Conservation (phyloP, 1,139 yeast species). For the Pichia sp. region DNA sequence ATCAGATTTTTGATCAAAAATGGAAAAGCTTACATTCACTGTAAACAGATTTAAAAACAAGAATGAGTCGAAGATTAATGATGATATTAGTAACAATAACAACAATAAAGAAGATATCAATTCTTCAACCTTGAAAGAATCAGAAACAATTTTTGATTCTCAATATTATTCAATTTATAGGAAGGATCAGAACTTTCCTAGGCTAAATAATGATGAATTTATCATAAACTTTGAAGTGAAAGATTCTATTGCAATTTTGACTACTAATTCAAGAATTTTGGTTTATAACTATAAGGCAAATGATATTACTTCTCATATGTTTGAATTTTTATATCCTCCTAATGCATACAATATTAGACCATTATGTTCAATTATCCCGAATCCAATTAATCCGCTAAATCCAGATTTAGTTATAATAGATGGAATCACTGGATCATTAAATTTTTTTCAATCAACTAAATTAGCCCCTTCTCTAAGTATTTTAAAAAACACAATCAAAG, state of each 20-base stretch:
- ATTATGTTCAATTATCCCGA: slow-evolving; percentile 59
- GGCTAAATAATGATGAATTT: slow-evolving; percentile 16
- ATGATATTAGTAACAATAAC: no score
- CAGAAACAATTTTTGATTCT: slow-evolving; percentile 39
- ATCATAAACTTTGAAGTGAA: slow-evolving; percentile 2
- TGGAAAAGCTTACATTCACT: slow-evolving; percentile 18
- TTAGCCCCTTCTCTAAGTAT: slow-evolving; percentile 24
- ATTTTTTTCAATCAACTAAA: slow-evolving; percentile 57
- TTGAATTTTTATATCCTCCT: slow-evolving; percentile 37
- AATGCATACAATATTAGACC: slow-evolving; percentile 36
- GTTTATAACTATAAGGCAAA: slow-evolving; percentile 68
- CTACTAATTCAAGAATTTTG: slow-evolving; percentile 45
- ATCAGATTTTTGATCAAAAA: neutral
- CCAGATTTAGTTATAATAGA: slow-evolving; percentile 66
- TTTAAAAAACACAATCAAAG: slow-evolving; percentile 36
- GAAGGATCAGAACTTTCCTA: slow-evolving; percentile 43
- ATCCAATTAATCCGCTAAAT: slow-evolving; percentile 44
- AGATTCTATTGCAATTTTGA: slow-evolving; percentile 45
- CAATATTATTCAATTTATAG: slow-evolving; percentile 53
- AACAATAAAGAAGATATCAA: neutral
- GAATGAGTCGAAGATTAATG: neutral
- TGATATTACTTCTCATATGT: slow-evolving; percentile 53
- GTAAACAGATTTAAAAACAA: slow-evolving; percentile 19
- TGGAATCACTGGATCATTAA: slow-evolving; percentile 47
- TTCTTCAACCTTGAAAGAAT: neutral